Conservation (phyloP, 2,329 filamentous ascomycete species). For the Fonsecaea erecta region DNA sequence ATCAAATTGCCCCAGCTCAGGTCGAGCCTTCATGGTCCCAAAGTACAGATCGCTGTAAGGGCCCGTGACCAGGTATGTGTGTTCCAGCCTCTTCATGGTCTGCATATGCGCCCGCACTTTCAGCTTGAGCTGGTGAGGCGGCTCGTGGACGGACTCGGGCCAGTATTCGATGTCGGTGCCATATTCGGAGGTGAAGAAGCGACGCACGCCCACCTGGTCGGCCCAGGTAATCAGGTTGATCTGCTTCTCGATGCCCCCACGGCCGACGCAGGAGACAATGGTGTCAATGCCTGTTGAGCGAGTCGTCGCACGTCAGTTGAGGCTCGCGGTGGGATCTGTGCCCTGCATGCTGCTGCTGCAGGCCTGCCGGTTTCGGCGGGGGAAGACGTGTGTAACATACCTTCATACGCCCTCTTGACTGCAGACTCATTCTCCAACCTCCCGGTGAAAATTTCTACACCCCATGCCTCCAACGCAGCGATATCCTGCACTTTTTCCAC, state of each 20-base stretch:
- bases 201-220: slow-evolving; percentile 60
- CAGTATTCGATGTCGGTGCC: slow-evolving; percentile 69
- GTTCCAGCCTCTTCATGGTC: slow-evolving; percentile 55
- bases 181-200: slow-evolving; percentile 72
- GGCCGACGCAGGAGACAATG: slow-evolving; percentile 67
- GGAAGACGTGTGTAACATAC: slow-evolving; percentile 38
- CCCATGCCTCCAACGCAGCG: slow-evolving; percentile 51
- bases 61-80: slow-evolving; percentile 72
- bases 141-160: slow-evolving; percentile 62
- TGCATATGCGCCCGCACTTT: slow-evolving; percentile 67
- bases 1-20: slow-evolving; percentile 62
- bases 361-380: neutral
- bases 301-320: neutral
- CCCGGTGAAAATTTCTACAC: slow-evolving; percentile 61
- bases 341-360: slow-evolving; percentile 1
- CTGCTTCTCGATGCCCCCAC: slow-evolving; percentile 65
- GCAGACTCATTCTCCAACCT: slow-evolving; percentile 59
- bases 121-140: slow-evolving; percentile 71
- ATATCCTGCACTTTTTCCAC: slow-evolving; percentile 57
- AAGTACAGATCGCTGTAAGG: slow-evolving; percentile 71
- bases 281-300: slow-evolving; percentile 59
- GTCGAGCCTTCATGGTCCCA: slow-evolving; percentile 45
- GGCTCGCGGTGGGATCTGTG: no score
- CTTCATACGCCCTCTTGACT: slow-evolving; percentile 61
- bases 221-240: slow-evolving; percentile 66